Evolutionary conservation across 2,329 filamentous ascomycete genomes (phyloP).

Genomic region (Diaporthe batatas): DNA sequence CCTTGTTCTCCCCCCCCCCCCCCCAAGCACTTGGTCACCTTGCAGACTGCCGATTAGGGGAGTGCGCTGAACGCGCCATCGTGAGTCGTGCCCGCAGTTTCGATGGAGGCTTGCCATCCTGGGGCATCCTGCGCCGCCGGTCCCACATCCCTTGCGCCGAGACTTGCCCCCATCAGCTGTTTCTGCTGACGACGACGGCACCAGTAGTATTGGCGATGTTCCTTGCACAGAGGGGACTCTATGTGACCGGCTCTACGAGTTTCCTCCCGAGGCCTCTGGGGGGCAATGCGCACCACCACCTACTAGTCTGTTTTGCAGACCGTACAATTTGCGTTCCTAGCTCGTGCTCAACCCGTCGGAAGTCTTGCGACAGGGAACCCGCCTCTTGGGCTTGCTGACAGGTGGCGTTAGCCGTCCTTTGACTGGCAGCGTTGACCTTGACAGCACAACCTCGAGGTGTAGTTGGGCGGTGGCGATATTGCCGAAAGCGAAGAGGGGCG

Average conservation of each 20-base stretch:
- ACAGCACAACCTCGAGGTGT: slow-evolving; percentile 16
- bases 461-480: slow-evolving; percentile 21
- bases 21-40: slow-evolving; percentile 21
- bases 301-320: slow-evolving; percentile 18
- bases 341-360: slow-evolving; percentile 13
- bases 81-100: slow-evolving; percentile 33
- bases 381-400: slow-evolving; percentile 19
- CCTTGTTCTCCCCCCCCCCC: not conserved
- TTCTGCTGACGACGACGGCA: slow-evolving; percentile 31
- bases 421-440: slow-evolving; percentile 20
- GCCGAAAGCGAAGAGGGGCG: slow-evolving; percentile 24
- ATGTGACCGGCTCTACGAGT: slow-evolving; percentile 22
- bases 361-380: slow-evolving; percentile 27
- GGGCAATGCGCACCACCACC: slow-evolving; percentile 17
- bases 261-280: not conserved
- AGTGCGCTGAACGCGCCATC: slow-evolving; percentile 3
- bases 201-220: slow-evolving; percentile 7
- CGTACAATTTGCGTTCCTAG: slow-evolving; percentile 21
- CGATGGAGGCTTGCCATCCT: slow-evolving; percentile 26
- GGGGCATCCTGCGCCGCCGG: not conserved
- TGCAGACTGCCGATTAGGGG: slow-evolving; percentile 21
- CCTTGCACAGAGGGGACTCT: slow-evolving; percentile 23
- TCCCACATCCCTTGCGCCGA: slow-evolving; percentile 15
- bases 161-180: slow-evolving; percentile 19
- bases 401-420: slow-evolving; percentile 29